A percentile compares a stretch with the other conserved stretches of the same genome.
These are phyloP conservation scores for Myxozyma melibiosi DNA, from an alignment of 805 yeast genomes.

Conservation along the genomic window DNA sequence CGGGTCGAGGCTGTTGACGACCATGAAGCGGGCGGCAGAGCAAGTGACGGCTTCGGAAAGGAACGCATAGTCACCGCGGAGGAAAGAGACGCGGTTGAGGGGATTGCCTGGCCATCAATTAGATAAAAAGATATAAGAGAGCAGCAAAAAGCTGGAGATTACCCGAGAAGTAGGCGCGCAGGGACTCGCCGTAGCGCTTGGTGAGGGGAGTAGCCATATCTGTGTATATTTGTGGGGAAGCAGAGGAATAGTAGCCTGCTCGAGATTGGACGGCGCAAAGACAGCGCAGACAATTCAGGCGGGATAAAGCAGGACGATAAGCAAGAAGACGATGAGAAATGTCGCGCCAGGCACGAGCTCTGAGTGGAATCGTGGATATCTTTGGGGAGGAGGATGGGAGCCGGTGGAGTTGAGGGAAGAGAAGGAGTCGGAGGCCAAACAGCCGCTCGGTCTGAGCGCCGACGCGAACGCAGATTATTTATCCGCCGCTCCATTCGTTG, in stretches of 20 bases:
- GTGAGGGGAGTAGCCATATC: slow-evolving; percentile 33
- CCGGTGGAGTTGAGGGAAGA: background rate
- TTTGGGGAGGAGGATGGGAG: background rate
- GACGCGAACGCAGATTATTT: background rate
- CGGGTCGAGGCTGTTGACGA: slow-evolving; percentile 41
- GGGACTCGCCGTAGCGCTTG: slow-evolving; percentile 33
- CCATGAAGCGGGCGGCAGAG: slow-evolving; percentile 54
- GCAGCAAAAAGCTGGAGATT: background rate
- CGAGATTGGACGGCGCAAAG: background rate
- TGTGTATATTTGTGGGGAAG: slow-evolving; percentile 12
- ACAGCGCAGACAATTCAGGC: background rate
- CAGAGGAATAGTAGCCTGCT: slow-evolving; percentile 1
- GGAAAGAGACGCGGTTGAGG: slow-evolving; percentile 64
- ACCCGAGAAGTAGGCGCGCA: slow-evolving; percentile 32
- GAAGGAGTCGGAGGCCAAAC: background rate
- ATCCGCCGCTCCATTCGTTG: too few relatives aligned
- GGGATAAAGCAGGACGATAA: background rate
- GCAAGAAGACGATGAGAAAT: background rate
- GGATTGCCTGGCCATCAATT: slow-evolving; percentile 52
- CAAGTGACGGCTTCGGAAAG: slow-evolving; percentile 51
- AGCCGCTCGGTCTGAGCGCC: background rate
- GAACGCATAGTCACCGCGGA: slow-evolving; percentile 59
- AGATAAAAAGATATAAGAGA: background rate
- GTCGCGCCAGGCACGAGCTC: background rate
- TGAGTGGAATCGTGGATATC: background rate